Evolutionary conservation across 2,329 filamentous ascomycete genomes (phyloP).

Genomic region (Talaromyces verruculosus): DNA sequence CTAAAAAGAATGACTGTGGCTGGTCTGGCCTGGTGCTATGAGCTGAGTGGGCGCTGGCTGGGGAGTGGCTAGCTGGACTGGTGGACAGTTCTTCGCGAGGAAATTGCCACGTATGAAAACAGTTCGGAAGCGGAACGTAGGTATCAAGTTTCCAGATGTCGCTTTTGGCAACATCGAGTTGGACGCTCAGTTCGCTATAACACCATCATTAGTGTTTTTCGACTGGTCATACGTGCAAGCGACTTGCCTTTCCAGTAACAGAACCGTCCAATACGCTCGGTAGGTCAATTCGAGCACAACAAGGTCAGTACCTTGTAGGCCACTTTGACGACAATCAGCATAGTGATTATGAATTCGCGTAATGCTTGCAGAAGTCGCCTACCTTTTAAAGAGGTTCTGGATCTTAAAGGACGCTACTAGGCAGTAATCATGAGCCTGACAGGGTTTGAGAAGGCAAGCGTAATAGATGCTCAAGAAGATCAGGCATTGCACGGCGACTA

Average conservation of each 20-base stretch:
- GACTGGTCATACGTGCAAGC: not conserved
- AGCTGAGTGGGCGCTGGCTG: not conserved
- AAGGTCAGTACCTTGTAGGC: not conserved
- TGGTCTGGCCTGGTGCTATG: slow-evolving; percentile 17
- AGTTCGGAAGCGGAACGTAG: slow-evolving; percentile 28
- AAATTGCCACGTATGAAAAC: slow-evolving; percentile 28
- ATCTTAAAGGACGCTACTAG: slow-evolving; percentile 33
- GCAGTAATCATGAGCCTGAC: slow-evolving; percentile 34
- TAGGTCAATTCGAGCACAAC: slow-evolving; percentile 24
- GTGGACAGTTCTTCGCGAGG: slow-evolving; percentile 17
- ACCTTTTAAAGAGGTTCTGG: slow-evolving; percentile 30
- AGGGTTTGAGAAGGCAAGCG: slow-evolving; percentile 29
- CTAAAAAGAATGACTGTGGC: slow-evolving; percentile 32
- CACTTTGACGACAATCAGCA: not conserved
- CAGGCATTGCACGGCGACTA: slow-evolving; percentile 30
- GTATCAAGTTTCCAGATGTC: slow-evolving; percentile 32
- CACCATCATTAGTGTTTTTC: not conserved
- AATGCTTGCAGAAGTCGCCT: not conserved
- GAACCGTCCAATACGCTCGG: slow-evolving; percentile 28
- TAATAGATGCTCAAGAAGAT: slow-evolving; percentile 32
- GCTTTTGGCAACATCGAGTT: slow-evolving; percentile 32
- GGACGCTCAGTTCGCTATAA: slow-evolving; percentile 28
- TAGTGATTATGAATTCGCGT: not conserved
- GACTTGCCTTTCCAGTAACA: slow-evolving; percentile 29
- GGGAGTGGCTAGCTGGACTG: not conserved